Evolutionary conservation across 2,329 filamentous ascomycete genomes (phyloP), one percentile per base, ranked within the genome.

Genomic region (Parastagonospora nodorum): DNA sequence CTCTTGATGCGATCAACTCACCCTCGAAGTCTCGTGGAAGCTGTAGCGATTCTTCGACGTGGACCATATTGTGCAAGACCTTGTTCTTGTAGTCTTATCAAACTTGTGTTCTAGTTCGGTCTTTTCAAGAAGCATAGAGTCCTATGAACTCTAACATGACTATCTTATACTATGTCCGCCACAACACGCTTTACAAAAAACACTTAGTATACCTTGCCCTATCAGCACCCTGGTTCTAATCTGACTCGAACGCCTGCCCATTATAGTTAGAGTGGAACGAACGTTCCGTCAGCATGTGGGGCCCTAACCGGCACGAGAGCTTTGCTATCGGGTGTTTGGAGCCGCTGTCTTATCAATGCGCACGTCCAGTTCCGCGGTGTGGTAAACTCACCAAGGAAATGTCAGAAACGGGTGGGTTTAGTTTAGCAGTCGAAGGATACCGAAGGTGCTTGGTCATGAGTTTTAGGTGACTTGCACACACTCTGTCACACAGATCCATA

Each of bases 21-120:
- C 65, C 68, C 64, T 71, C 68, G 43, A 75, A 74, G 53, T 75
- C 71, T 36, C 72, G 65, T 2, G 72, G 71, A n/a, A 74, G 50
- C 50, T 74, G 71, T 33, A 73, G 53, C 29, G 66, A 56, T 36
- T 70, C 63, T 52, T 74, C 68, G 16, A 68, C 58, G 38, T 74
- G 66, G 27, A 67, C 53, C 64, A 68, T 68, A 7, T n/a, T 35
- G 32, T 6, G 7, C 15, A 2, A 15, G n/a, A 5, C 7, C 2
- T n/a, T 7, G 11, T n/a, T 11, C 11, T n/a, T 37, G 4, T 9
- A 4, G 6, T 16, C 7, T 9, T 16, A 37, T 16, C 14, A n/a
- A 16, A 19, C 2, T 16, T 37, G 9, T 16, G 14, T 37, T 37
- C n/a, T 9, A 37, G 12, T n/a, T n/a, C n/a, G n/a, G n/a, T n/a